These are phyloP conservation scores for Brassica balearica DNA, from an alignment of 441 rosid genomes.

Conservation along the genomic window DNA sequence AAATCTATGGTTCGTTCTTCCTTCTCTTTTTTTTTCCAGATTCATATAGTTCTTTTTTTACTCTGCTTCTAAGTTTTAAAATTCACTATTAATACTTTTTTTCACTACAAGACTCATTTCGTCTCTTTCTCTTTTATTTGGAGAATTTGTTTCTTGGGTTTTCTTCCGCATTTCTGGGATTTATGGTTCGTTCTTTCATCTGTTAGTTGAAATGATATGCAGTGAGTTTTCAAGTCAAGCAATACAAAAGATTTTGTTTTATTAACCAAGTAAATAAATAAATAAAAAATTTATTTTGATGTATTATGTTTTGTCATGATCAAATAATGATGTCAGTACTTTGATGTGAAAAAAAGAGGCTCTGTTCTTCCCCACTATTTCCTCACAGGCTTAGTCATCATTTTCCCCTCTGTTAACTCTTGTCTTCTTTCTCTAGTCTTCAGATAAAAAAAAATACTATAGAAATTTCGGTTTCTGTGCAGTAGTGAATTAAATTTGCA, in stretches of 20 bases:
- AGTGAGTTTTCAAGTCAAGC: conserved; percentile 45
- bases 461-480: conserved; percentile 14
- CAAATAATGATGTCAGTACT: conserved; percentile 53
- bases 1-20: conserved; percentile 73
- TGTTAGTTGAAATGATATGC: conserved; percentile 18
- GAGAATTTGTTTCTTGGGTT: neutral
- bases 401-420: conserved; percentile 43
- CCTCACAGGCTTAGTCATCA: conserved; percentile 48
- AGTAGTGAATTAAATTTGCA: conserved; percentile 25
- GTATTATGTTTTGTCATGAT: conserved; percentile 41
- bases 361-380: conserved; percentile 47
- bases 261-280: conserved; percentile 3
- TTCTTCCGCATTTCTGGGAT: conserved; percentile 39
- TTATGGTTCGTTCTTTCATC: conserved; percentile 42
- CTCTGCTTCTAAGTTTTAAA: conserved; percentile 25
- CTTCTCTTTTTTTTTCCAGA: conserved; percentile 13
- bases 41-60: conserved; percentile 11
- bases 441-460: conserved; percentile 11
- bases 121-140: neutral
- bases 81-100: neutral
- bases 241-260: conserved; percentile 34
- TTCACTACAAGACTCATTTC: neutral
- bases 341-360: conserved; percentile 42
- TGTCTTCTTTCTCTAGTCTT: conserved; percentile 48
- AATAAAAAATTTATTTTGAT: neutral